Evolutionary conservation across 2,329 filamentous ascomycete species (phyloP).

Genomic region (Hymenotorrendiella dingleyae): DNA sequence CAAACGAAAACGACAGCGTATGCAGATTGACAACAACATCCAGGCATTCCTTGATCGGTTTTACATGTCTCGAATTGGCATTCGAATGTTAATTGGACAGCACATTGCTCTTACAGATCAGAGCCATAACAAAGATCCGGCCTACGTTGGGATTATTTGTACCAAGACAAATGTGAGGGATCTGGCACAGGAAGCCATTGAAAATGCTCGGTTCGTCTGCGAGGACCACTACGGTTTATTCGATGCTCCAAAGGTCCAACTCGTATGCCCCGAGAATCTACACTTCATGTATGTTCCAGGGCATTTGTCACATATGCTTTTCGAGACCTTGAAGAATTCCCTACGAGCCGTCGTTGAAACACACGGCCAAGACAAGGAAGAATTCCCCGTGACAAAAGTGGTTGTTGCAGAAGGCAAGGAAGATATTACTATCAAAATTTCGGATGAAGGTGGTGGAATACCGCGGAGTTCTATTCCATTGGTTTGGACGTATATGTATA

Average conservation of each 20-base stretch:
- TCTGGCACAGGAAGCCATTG: slow-evolving; percentile 92
- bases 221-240: slow-evolving; percentile 98
- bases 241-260: slow-evolving; percentile 91
- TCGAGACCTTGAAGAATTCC: slow-evolving; percentile 98
- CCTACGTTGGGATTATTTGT: slow-evolving; percentile 97
- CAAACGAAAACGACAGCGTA: slow-evolving; percentile 90
- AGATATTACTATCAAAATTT: slow-evolving; percentile 98
- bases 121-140: slow-evolving; percentile 78
- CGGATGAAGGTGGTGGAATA: slow-evolving; percentile 94
- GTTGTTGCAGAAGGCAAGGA: slow-evolving; percentile 97
- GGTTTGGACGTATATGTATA: slow-evolving; percentile 99
- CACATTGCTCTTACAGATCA: slow-evolving; percentile 97
- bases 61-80: slow-evolving; percentile 99
- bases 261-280: slow-evolving; percentile 89
- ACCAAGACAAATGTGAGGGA: slow-evolving; percentile 97
- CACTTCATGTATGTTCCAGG: slow-evolving; percentile 99
- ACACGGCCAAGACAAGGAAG: slow-evolving; percentile 90
- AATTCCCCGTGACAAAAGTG: slow-evolving; percentile 94
- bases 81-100: slow-evolving; percentile 97
- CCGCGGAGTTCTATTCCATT: slow-evolving; percentile 87
- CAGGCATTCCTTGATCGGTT: slow-evolving; percentile 97
- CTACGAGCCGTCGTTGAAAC: slow-evolving; percentile 93
- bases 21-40: slow-evolving; percentile 97
- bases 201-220: slow-evolving; percentile 98
- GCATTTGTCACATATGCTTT: slow-evolving; percentile 98